Evolutionary conservation across 2,329 filamentous ascomycete genomes (phyloP).

Genomic region (Paracoccidioides lutzii): DNA sequence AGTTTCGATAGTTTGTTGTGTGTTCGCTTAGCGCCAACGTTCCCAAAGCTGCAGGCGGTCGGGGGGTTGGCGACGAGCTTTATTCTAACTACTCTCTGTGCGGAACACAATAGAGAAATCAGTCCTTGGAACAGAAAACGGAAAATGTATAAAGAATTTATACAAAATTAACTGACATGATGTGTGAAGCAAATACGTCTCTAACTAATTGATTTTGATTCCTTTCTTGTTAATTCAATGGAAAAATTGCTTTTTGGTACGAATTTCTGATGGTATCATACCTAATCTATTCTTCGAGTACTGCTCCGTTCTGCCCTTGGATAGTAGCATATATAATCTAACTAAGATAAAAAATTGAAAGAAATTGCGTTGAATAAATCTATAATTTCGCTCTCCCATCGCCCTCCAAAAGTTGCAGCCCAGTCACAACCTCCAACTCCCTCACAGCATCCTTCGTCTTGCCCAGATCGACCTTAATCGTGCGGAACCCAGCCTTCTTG

Average conservation of each 20-base stretch:
- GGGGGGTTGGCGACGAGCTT: constrained; percentile 29
- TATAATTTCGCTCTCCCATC: constrained; percentile 26
- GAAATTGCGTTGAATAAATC: not conserved
- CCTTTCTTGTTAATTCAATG: not conserved
- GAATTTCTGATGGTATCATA: not conserved
- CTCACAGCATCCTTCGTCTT: constrained; percentile 67
- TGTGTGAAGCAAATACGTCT: not conserved
- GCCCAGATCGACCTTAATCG: constrained; percentile 73
- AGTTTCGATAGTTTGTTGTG: constrained; percentile 26
- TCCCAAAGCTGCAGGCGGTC: constrained; percentile 17
- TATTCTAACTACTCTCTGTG: no score
- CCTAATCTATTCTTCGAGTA: not conserved
- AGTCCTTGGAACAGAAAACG: no score
- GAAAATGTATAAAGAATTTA: no score
- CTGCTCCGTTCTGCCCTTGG: no score
- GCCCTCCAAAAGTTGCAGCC: constrained; percentile 39
- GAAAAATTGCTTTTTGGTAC: not conserved
- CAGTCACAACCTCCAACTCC: constrained; percentile 63
- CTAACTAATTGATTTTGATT: not conserved
- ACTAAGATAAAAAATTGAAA: not conserved
- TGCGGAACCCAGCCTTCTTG: constrained; percentile 59
- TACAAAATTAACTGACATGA: no score
- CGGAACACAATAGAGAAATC: not conserved
- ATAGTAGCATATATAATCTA: not conserved
- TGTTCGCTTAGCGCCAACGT: constrained; percentile 31